Evolutionary conservation across 1,139 yeast species (phyloP), one percentile per base, ranked within the genome.

Genomic region (Casaregolazyma lundiana): DNA sequence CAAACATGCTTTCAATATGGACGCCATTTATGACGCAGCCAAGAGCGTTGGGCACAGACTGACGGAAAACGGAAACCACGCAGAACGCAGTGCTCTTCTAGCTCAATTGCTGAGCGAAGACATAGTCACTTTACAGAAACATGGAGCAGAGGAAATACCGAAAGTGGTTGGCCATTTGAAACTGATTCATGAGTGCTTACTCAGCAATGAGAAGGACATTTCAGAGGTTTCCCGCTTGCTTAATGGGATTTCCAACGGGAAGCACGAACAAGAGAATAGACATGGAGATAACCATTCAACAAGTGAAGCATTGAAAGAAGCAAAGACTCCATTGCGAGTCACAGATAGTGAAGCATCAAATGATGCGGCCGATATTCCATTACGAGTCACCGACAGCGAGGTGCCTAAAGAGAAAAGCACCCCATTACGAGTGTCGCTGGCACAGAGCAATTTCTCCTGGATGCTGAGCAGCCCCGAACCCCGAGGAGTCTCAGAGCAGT

Each of bases 11-110:
- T 40, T 56, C 21, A 52, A 52, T 30, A 30, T 55, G n/a, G 60
- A 57, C 8, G 46, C 57, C 11, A n/a, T 57, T 1, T 45, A 53
- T 4, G 54, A 47, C n/a, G 61, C 59, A 2, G 59, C 61, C 2
- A 54, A 50, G 35, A 50, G 46, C 29, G 43, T 40, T 6, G 43
- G 43, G 11, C 43, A 40, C n/a, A 40, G 22, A 16, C 22, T 40
- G 13, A 36, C 43, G 19, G 19, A 40, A 8, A 17, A 40, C 7
- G 16, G 13, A 17, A 35, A 32, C 4, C 29, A 40, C 19, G 18
- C 22, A 20, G 20, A 16, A 19, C 19, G 43, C 32, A 40, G 21
- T 40, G 35, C 43, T 26, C 21, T 29, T 4, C 24, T 37, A 9
- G 39, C 35, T 18, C 45, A 35, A 17, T 9, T 37, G 20, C 34